Evolutionary conservation across 75 land plant genomes (phyloP), one percentile per base, ranked within the genome.

Genomic region (Larix kaempferi): DNA sequence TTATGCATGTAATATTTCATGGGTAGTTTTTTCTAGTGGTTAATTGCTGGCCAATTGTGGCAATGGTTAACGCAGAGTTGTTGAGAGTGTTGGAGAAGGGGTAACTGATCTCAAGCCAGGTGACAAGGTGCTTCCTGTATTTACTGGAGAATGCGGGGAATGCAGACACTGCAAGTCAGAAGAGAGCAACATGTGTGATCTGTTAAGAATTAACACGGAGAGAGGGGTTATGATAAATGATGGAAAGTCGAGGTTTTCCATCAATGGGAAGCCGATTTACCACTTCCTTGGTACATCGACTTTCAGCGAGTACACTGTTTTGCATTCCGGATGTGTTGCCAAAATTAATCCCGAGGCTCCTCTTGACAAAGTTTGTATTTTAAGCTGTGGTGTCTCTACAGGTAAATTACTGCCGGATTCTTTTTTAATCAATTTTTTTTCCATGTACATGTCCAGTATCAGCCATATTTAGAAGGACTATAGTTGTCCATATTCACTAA

Each of bases 251-350:
- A 80, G 97, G 21, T 94, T 94, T 59, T 86, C 93, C 44, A 78
- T 73, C 0, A 81, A 86, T 7, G 98, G 98, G 35, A 73, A 89
- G 26, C 88, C 91, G 10, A 81, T 94, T 59, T 79, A 84, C 74
- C 86, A 89, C 59, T 92, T 90, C 44, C 29, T 90, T 23, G 98
- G 98, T 0, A 90, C 90, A 11, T 94, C 97, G 57, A 90, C 98
- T 3, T 94, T 94, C 78, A 94, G 98, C 62, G 88, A 94, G 56
- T 94, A 93, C 82, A 95, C 98, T 11, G 93, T 95, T 5, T 83
- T 91, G 60, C 96, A 93, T 77, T 82, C 79, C 57, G 98, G 88
- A 14, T 84, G 84, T 77, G 79, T 95, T 57, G 95, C 87, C 67
- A 95, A 93, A 82, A 85, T 95, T 44, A 85, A 89, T 56, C 93